phyloP scores from a whole-genome alignment of 2,329 filamentous ascomycete genomes.

The Aspergillus sp. region DNA sequence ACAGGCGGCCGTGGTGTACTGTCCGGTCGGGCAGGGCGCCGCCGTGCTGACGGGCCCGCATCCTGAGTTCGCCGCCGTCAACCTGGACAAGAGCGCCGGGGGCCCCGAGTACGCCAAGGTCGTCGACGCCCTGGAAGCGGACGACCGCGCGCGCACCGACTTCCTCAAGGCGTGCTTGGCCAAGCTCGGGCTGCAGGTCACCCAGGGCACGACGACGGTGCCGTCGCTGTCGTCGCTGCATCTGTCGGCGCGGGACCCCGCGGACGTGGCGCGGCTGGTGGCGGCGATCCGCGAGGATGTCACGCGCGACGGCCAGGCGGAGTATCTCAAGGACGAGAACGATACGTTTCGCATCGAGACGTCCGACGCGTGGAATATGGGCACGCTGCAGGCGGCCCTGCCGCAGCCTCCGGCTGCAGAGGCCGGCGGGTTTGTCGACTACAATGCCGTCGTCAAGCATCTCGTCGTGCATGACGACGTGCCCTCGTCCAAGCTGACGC shows the following conservation, averaged over 20 bases:
- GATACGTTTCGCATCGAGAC: constrained; percentile 80
- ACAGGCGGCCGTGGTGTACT: constrained; percentile 77
- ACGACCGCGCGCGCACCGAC: constrained; percentile 67
- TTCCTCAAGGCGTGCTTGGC: constrained; percentile 78
- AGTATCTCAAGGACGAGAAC: constrained; percentile 75
- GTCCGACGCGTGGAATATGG: constrained; percentile 60
- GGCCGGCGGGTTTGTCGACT: constrained; percentile 67
- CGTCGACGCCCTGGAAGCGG: constrained; percentile 64
- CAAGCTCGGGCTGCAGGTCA: constrained; percentile 80
- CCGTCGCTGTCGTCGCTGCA: constrained; percentile 81
- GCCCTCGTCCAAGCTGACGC: constrained; percentile 71
- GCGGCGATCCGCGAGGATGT: constrained; percentile 65
- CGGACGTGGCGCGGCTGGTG: constrained; percentile 66
- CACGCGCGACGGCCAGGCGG: constrained; percentile 62
- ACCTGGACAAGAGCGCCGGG: constrained; percentile 67
- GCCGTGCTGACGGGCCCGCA: constrained; percentile 84
- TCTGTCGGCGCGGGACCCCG: constrained; percentile 67
- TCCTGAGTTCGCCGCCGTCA: constrained; percentile 86
- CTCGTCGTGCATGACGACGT: constrained; percentile 71
- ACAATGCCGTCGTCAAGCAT: constrained; percentile 69
- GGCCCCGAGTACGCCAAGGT: constrained; percentile 69
- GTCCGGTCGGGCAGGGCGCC: constrained; percentile 76
- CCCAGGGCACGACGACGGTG: constrained; percentile 64
- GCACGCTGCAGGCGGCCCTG: constrained; percentile 56
- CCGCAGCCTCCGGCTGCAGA: constrained; percentile 39